Percentiles rank a stretch among this genome's conserved stretches.
Conservation (phyloP, 306 rosid genomes). For the Quercus bicolor region DNA sequence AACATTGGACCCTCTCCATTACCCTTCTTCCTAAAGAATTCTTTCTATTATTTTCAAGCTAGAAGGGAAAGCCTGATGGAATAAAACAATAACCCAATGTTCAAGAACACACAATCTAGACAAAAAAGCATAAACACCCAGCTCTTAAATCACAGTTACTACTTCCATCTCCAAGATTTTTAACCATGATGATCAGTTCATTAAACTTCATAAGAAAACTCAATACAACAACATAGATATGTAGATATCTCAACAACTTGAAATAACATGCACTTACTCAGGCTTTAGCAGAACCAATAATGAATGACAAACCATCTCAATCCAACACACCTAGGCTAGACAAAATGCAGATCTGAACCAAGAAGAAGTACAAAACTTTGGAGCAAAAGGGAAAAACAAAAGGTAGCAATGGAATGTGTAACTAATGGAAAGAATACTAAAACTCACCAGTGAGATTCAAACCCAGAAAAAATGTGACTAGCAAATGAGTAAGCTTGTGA, state of each 20-base stretch:
- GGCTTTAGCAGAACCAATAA: not conserved
- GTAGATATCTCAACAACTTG: not conserved
- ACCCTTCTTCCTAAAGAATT: conserved; percentile 16
- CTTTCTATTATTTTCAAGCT: conserved; percentile 4
- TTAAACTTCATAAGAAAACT: conserved; percentile 14
- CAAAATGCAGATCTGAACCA: conserved; percentile 49
- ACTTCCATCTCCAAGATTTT: conserved; percentile 20
- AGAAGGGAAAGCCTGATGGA: conserved; percentile 18
- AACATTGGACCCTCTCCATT: conserved; percentile 44
- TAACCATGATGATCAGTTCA: conserved; percentile 19
- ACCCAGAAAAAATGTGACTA: conserved; percentile 3
- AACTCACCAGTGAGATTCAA: conserved; percentile 18
- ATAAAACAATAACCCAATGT: conserved; percentile 12
- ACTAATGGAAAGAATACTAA: conserved; percentile 19
- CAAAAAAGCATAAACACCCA: conserved; percentile 20
- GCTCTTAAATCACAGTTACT: conserved; percentile 28
- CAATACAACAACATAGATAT: not conserved
- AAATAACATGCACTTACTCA: conserved; percentile 28
- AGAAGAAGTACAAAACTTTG: not conserved
- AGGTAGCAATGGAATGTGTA: conserved; percentile 23
- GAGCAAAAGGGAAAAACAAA: not conserved
- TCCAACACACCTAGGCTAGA: conserved; percentile 20
- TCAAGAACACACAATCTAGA: conserved; percentile 9
- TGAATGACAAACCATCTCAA: conserved; percentile 9
- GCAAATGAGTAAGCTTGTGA: conserved; percentile 34